Evolutionary conservation across 441 rosid species (phyloP).

Genomic region (Pelargonium myrrhifolium): DNA sequence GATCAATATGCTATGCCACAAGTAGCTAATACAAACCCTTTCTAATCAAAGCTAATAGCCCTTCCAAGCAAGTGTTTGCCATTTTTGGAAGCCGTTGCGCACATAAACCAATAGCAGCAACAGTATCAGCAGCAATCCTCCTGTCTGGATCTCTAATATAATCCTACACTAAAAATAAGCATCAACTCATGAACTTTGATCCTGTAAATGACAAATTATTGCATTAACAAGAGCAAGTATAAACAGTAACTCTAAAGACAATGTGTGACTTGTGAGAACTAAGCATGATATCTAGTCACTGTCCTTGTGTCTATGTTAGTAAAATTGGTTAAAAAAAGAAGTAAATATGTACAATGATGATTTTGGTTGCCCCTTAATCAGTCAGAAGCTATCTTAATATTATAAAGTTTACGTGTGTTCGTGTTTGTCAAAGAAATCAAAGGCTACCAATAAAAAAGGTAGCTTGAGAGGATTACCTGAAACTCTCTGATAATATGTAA

Average conservation of each 20-base stretch:
- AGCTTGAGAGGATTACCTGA: conserved; percentile 44
- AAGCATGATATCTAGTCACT: not conserved
- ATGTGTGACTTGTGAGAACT: not conserved
- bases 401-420: not conserved
- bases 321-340: not conserved
- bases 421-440: not conserved
- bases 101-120: conserved; percentile 82
- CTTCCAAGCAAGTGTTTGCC: conserved; percentile 64
- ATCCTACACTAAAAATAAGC: conserved; percentile 56
- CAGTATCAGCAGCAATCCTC: conserved; percentile 79
- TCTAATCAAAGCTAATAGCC: conserved; percentile 56
- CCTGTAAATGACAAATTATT: conserved; percentile 2
- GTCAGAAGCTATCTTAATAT: not conserved
- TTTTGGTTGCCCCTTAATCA: not conserved
- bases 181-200: conserved; percentile 16
- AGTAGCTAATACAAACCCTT: conserved; percentile 44
- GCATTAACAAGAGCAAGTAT: not conserved
- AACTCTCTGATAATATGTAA: conserved; percentile 69
- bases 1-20: conserved; percentile 11
- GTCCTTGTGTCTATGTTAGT: not conserved
- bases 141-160: conserved; percentile 84
- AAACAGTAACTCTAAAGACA: not conserved
- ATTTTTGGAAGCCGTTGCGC: conserved; percentile 57
- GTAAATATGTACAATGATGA: not conserved
- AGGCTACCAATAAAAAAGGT: not conserved